These are phyloP conservation scores for Suhomyces terraborum DNA, from an alignment of 1,139 yeast species.

Conservation along the genomic window DNA sequence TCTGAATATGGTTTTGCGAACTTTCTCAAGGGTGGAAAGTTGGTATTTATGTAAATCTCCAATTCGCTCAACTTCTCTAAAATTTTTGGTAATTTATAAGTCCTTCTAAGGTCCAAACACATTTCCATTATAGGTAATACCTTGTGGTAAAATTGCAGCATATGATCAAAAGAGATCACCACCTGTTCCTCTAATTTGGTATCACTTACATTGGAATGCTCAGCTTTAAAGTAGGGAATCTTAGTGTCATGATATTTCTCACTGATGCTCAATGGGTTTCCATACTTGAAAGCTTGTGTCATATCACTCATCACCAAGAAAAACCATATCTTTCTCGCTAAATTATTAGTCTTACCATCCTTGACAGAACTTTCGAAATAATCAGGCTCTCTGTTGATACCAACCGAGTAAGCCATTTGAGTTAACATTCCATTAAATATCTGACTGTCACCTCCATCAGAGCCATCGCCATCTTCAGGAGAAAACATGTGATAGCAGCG, in stretches of 20 bases:
- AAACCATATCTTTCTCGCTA: conserved; percentile 41
- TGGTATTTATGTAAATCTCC: conserved; percentile 28
- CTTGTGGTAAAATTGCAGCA: conserved; percentile 26
- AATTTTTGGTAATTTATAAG: conserved; percentile 26
- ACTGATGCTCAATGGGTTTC: conserved; percentile 37
- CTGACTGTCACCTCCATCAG: conserved; percentile 48
- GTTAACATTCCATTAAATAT: conserved; percentile 39
- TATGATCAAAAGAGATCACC: conserved; percentile 25
- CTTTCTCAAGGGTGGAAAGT: conserved; percentile 26
- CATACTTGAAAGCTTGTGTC: conserved; percentile 38
- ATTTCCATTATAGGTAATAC: conserved; percentile 27
- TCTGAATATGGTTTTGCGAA: conserved; percentile 29
- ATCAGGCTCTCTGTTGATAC: conserved; percentile 48
- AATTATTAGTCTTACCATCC: conserved; percentile 30
- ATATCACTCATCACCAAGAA: conserved; percentile 38
- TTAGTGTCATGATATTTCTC: conserved; percentile 36
- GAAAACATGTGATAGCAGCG: conserved; percentile 44
- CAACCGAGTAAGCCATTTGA: conserved; percentile 48
- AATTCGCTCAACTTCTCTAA: conserved; percentile 28
- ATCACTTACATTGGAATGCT: conserved; percentile 34
- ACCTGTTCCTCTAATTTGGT: conserved; percentile 32
- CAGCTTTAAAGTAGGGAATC: conserved; percentile 22
- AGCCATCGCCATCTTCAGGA: conserved; percentile 56
- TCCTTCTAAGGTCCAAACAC: conserved; percentile 26
- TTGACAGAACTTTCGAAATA: conserved; percentile 24